Conservation (phyloP, 441 rosid genomes). For the Euphorbia celastroides region DNA sequence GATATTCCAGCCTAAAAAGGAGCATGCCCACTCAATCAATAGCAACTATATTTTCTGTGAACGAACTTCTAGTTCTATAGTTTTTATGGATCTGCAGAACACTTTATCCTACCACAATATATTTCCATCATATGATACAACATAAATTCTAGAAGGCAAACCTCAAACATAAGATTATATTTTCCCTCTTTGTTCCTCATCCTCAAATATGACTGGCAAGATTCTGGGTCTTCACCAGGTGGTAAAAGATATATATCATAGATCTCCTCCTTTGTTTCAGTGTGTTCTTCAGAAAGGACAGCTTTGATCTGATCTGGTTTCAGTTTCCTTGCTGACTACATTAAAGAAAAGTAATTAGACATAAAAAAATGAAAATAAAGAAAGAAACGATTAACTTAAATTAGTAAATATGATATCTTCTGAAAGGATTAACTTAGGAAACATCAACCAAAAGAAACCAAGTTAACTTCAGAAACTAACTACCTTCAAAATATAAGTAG, state of each 20-base stretch:
- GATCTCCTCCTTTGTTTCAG: constrained; percentile 72
- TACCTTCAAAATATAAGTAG: constrained; percentile 96
- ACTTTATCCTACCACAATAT: neutral
- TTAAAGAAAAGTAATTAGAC: constrained; percentile 22
- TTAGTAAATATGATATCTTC: too few relatives aligned
- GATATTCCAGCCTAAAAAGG: neutral
- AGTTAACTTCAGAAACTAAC: constrained; percentile 12
- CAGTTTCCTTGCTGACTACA: constrained; percentile 73
- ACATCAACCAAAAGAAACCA: neutral
- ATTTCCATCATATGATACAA: constrained; percentile 3
- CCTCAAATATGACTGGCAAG: constrained; percentile 94
- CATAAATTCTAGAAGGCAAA: constrained; percentile 28
- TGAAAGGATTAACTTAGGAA: neutral
- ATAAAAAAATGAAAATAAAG: constrained; percentile 15
- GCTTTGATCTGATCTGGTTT: constrained; percentile 66
- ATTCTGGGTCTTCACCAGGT: constrained; percentile 97
- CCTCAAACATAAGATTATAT: constrained; percentile 99
- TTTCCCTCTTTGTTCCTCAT: constrained; percentile 99
- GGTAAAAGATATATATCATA: constrained; percentile 97
- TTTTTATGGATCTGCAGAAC: neutral
- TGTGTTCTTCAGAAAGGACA: constrained; percentile 55
- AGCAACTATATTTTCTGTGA: constrained; percentile 6
- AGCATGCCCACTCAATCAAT: neutral
- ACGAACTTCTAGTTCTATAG: neutral
- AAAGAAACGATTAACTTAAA: too few relatives aligned